Percentiles rank a stretch among this genome's conserved stretches.
Conservation (phyloP, 2,329 filamentous ascomycete species). For the Aureobasidium leucospermi region DNA sequence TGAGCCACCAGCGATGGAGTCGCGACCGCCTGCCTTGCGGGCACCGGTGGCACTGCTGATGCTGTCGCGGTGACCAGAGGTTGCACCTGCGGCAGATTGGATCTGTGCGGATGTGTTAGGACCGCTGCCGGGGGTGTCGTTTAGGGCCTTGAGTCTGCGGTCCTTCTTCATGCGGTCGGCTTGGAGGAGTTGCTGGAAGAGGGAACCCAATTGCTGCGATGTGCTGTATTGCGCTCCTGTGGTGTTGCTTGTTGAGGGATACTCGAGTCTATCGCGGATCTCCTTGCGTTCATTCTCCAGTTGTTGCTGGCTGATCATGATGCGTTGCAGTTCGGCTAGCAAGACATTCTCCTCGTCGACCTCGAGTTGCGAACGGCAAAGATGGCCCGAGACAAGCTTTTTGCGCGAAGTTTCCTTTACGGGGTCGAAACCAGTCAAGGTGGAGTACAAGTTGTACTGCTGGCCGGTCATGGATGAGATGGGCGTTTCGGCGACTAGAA, state of each 20-base stretch:
- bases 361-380: slow-evolving; percentile 77
- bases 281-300: slow-evolving; percentile 85
- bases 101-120: slow-evolving; percentile 19
- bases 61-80: slow-evolving; percentile 36
- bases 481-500: slow-evolving; percentile 73
- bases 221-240: slow-evolving; percentile 62
- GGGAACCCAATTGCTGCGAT: slow-evolving; percentile 67
- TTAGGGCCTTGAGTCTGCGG: slow-evolving; percentile 37
- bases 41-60: slow-evolving; percentile 24
- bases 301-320: slow-evolving; percentile 75
- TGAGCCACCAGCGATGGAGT: slow-evolving; percentile 34
- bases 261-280: slow-evolving; percentile 79
- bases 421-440: slow-evolving; percentile 80
- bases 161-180: slow-evolving; percentile 87
- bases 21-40: slow-evolving; percentile 30
- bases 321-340: slow-evolving; percentile 83
- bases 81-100: slow-evolving; percentile 17
- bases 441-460: slow-evolving; percentile 76
- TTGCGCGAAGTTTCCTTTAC: slow-evolving; percentile 73
- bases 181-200: slow-evolving; percentile 74
- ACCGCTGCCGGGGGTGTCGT: slow-evolving; percentile 16
- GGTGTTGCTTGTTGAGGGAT: slow-evolving; percentile 63
- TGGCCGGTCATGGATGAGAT: slow-evolving; percentile 78
- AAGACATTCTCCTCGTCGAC: slow-evolving; percentile 86
- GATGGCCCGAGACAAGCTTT: slow-evolving; percentile 70